Evolutionary conservation across 2,329 filamentous ascomycete genomes (phyloP).

Genomic region (Ceratocystis destructans): DNA sequence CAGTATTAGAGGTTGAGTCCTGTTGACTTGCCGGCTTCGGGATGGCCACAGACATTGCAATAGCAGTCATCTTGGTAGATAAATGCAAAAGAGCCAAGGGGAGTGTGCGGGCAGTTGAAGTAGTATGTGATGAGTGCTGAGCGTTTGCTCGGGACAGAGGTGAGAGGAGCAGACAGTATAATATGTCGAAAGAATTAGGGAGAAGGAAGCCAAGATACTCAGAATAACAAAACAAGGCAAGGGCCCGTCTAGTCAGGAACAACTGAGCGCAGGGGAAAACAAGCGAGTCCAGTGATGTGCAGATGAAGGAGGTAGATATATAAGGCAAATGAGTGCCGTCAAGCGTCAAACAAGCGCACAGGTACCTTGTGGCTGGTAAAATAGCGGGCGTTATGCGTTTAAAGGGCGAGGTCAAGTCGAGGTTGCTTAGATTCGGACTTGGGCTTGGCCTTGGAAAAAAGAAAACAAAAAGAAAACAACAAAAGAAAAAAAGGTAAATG

Average conservation of each 20-base stretch:
- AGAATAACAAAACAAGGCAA: not conserved
- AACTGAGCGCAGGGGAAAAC: not conserved
- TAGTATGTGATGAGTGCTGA: not conserved
- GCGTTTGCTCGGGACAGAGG: not conserved
- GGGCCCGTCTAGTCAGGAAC: not conserved
- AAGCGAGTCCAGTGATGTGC: not conserved
- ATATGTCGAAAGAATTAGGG: not conserved
- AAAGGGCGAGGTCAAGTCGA: not conserved
- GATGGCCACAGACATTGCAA: slow-evolving; percentile 16
- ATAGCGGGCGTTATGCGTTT: not conserved
- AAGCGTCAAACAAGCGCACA: slow-evolving; percentile 5
- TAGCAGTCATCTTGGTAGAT: slow-evolving; percentile 7
- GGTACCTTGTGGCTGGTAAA: not conserved
- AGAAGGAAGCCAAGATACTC: not conserved
- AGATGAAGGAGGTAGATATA: not conserved
- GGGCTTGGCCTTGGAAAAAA: not conserved
- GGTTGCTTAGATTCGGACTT: not conserved
- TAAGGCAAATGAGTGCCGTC: not conserved
- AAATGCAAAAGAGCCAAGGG: not conserved
- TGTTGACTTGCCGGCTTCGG: slow-evolving; percentile 7
- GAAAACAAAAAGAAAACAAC: not conserved
- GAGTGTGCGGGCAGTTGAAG: not conserved
- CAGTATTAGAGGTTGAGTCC: not conserved
- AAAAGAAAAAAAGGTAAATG: no score
- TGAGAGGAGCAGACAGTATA: not conserved